Percentiles rank a stretch among this genome's conserved stretches.
phyloP scores from a whole-genome alignment of 177 flowering plant genomes.

The Vitis hybrid region DNA sequence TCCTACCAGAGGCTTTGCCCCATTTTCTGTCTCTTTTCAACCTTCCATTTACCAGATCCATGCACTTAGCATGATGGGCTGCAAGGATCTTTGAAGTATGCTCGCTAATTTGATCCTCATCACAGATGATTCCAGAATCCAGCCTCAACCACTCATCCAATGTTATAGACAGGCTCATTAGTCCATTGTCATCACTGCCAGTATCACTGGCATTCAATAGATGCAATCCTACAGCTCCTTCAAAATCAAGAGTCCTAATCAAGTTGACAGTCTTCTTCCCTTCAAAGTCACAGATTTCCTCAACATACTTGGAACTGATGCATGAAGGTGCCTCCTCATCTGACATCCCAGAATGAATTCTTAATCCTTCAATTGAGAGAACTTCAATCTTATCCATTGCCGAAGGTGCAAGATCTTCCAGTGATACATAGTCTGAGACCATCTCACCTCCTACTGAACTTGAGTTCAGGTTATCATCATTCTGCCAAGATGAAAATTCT shows the following conservation, averaged over 20 bases:
- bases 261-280: slow-evolving; percentile 3
- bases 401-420: slow-evolving; percentile 23
- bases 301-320: slow-evolving; percentile 16
- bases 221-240: slow-evolving; percentile 16
- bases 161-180: slow-evolving; percentile 34
- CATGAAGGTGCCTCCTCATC: slow-evolving; percentile 34
- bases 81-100: slow-evolving; percentile 25
- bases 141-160: slow-evolving; percentile 52
- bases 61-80: slow-evolving; percentile 35
- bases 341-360: slow-evolving; percentile 47
- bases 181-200: slow-evolving; percentile 17
- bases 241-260: slow-evolving; percentile 8
- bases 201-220: slow-evolving; percentile 4
- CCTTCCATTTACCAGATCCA: slow-evolving; percentile 13
- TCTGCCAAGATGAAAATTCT: slow-evolving; percentile 5
- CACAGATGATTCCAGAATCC: slow-evolving; percentile 31
- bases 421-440: slow-evolving; percentile 18
- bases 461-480: slow-evolving; percentile 8
- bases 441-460: slow-evolving; percentile 5
- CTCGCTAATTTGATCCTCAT: slow-evolving; percentile 26
- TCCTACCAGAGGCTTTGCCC: slow-evolving; percentile 10
- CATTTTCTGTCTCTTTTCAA: slow-evolving; percentile 1
- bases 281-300: slow-evolving; percentile 10
- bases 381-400: slow-evolving; percentile 39
- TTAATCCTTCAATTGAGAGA: slow-evolving; percentile 49